Evolutionary conservation across 768 basidiomycete species (phyloP).

Genomic region (Kwoniella heveanensis): DNA sequence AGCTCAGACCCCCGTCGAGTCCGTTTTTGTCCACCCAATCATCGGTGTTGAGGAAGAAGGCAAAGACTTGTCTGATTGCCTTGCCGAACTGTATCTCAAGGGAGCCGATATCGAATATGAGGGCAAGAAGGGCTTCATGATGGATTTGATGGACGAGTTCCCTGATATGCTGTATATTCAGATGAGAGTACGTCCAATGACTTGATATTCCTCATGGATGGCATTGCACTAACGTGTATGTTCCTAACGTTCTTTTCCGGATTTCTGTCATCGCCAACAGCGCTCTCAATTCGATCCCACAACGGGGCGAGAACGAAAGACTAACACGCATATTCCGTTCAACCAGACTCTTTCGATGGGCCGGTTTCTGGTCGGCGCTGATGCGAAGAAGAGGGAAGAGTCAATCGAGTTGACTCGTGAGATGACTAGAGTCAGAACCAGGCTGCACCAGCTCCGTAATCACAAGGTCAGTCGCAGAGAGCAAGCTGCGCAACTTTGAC

Average conservation of each 20-base stretch:
- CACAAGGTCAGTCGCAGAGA: conserved; percentile 66
- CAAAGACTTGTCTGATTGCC: conserved; percentile 89
- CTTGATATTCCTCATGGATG: too few species aligned
- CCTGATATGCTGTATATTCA: conserved; percentile 94
- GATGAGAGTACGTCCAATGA: conserved; percentile 79
- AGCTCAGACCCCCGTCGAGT: conserved; percentile 69
- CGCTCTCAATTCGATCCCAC: conserved; percentile 74
- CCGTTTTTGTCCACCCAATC: conserved; percentile 88
- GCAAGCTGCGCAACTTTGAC: too few species aligned
- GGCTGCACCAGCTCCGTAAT: conserved; percentile 68
- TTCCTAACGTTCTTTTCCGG: too few species aligned
- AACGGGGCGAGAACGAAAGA: conserved; percentile 88
- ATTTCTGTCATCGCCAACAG: too few species aligned
- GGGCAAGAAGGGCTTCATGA: conserved; percentile 73
- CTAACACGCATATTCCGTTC: conserved; percentile 92
- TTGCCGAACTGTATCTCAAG: conserved; percentile 78
- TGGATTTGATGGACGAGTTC: conserved; percentile 79
- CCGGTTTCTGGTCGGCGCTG: conserved; percentile 79
- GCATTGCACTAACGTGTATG: too few species aligned
- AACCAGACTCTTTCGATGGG: conserved; percentile 85
- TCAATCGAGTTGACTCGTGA: conserved; percentile 72
- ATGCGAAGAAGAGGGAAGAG: conserved; percentile 69
- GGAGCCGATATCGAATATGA: conserved; percentile 82
- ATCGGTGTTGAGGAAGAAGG: conserved; percentile 83
- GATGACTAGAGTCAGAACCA: conserved; percentile 67